phyloP scores from a whole-genome alignment of 108 stramenopile species.

The Halocafeteria seosinensis region DNA sequence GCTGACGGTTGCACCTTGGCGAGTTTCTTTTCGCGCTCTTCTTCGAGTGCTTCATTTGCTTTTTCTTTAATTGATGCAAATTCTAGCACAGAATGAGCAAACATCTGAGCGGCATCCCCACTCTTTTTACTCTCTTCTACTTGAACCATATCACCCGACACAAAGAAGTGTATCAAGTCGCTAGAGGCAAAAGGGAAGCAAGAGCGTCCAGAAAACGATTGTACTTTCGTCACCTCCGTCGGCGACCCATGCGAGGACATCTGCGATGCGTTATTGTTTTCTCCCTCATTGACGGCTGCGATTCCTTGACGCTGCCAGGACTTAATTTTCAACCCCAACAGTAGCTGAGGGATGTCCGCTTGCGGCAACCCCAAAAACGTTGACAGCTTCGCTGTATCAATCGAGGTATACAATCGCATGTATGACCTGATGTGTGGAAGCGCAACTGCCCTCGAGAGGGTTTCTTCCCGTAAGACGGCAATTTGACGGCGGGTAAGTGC shows the following conservation, averaged over 20 bases:
- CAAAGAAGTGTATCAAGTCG: background rate
- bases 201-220: background rate
- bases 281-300: background rate
- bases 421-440: slow-evolving; percentile 67
- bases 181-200: too few relatives aligned
- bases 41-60: background rate
- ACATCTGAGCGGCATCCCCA: background rate
- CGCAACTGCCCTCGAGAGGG: slow-evolving; percentile 28
- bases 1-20: too few relatives aligned
- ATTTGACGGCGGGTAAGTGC: slow-evolving; percentile 61
- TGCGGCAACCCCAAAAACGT: slow-evolving; percentile 51
- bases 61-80: background rate
- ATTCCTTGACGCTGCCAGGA: background rate
- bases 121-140: background rate
- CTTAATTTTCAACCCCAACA: slow-evolving; percentile 27
- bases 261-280: background rate
- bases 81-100: background rate
- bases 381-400: slow-evolving; percentile 63
- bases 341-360: slow-evolving; percentile 19
- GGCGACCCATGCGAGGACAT: background rate
- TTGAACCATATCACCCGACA: background rate
- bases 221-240: background rate
- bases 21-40: too few relatives aligned
- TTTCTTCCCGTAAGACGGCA: slow-evolving; percentile 55
- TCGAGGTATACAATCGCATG: slow-evolving; percentile 81